Conservation (phyloP, 805 yeast genomes). For the Cyberlindnera nakhonratchasimensis region DNA sequence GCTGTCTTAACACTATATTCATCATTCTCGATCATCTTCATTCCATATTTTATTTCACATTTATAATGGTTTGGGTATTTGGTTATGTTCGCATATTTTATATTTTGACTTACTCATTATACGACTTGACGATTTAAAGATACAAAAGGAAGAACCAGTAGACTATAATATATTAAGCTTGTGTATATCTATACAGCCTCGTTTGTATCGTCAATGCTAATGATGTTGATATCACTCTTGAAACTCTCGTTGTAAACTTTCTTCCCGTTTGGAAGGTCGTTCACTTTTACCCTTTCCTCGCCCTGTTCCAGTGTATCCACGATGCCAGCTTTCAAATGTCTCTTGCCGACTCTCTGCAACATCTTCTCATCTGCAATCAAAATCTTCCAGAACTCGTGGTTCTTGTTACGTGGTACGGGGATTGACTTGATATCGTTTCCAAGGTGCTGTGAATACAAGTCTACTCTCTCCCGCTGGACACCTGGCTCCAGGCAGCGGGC, state of each 20-base stretch:
- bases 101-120: neutral
- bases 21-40: neutral
- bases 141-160: neutral
- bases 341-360: conserved; percentile 53
- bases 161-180: neutral
- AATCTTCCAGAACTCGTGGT: conserved; percentile 50
- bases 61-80: too few relatives aligned
- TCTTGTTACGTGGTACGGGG: conserved; percentile 23
- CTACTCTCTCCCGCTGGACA: neutral
- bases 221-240: conserved; percentile 24
- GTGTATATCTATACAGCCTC: conserved; percentile 9
- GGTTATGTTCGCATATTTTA: neutral
- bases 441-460: conserved; percentile 11
- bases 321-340: conserved; percentile 64
- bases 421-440: conserved; percentile 8
- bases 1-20: neutral
- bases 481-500: conserved; percentile 31
- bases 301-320: conserved; percentile 49
- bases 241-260: conserved; percentile 26
- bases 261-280: conserved; percentile 65
- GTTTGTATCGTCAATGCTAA: conserved; percentile 26
- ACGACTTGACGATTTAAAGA: too few relatives aligned
- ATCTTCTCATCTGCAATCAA: conserved; percentile 43
- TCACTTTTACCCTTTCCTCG: conserved; percentile 42
- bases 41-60: neutral